Base-by-base conservation (phyloP, 2,329 filamentous ascomycete species). In the Diplodia mutila region DNA sequence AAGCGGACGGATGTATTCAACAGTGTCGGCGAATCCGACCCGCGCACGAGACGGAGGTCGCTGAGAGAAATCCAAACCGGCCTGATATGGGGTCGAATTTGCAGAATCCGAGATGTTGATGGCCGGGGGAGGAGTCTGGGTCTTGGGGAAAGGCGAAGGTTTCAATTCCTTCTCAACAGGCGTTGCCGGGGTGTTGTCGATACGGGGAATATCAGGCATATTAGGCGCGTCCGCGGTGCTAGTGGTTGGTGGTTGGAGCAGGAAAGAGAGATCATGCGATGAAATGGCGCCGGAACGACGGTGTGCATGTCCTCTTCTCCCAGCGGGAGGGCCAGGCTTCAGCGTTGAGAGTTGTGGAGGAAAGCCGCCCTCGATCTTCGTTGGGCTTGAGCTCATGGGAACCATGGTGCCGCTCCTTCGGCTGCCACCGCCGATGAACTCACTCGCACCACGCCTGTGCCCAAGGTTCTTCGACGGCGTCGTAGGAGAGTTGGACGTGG, bases 1-100 rank as follows among this genome's bases (percentile, higher is more conserved):
- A 21, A 96, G 80, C 0, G 94, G 93, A 12, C 92, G 87, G 72
- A 94, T 94, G 70, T 91, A 93, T 77, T 96, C 92, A 32, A 96
- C 84, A 12, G 88, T 91, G 70, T 96, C 93, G 0, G 91, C 93
- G 75, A 97, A 97, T 0, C 91, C 91, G 54, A 97, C 93, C 14
- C 91, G 85, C 51, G 89, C 86, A 69, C 89, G 86, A 4, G 85
- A 84, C 78, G 75, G 76, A 54, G 78, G 78, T 69, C 77, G 76
- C 67, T 63, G 75, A 70, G 74, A 75, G 66, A 75, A 72, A 69
- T 76, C 74, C 39, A 67, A 46, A 64, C 78, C 78, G 8, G 76
- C 74, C 14, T 74, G 72, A 46, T 12, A 75, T 72, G 8, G 72
- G 69, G 39, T 67, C 68, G 49, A 67, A 70, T 54, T 73, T 72